Conservation (phyloP, 176 grass and related monocot genomes). For the Poa annua region DNA sequence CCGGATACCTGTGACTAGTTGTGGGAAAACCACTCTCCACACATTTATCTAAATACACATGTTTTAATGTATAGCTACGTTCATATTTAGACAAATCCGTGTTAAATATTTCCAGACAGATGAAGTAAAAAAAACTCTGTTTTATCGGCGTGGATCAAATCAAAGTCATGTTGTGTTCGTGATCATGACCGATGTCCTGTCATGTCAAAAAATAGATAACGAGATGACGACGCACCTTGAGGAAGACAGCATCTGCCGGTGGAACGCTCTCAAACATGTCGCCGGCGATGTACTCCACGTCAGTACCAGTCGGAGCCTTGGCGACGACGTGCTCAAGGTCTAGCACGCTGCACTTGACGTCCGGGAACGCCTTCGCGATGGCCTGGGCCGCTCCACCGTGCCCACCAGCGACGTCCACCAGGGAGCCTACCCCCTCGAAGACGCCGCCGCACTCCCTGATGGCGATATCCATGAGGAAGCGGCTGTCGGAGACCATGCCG, state of each 20-base stretch:
- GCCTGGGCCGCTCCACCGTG: background rate
- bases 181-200: too few relatives aligned
- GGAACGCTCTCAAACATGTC: background rate
- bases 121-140: too few relatives aligned
- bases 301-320: background rate
- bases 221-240: too few relatives aligned
- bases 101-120: too few relatives aligned
- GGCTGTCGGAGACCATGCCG: background rate
- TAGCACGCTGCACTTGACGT: background rate
- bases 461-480: background rate
- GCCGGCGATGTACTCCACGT: background rate
- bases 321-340: background rate
- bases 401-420: background rate
- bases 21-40: too few relatives aligned
- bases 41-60: too few relatives aligned
- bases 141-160: background rate
- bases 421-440: background rate
- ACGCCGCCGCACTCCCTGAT: background rate
- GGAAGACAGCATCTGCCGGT: background rate
- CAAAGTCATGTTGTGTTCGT: background rate
- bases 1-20: too few relatives aligned
- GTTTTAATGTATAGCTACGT: too few relatives aligned
- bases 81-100: too few relatives aligned
- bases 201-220: too few relatives aligned
- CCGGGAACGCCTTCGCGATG: background rate